Evolutionary conservation across 1,284 basidiomycete species (phyloP).

Genomic region (Coniferiporia sulphurascens): DNA sequence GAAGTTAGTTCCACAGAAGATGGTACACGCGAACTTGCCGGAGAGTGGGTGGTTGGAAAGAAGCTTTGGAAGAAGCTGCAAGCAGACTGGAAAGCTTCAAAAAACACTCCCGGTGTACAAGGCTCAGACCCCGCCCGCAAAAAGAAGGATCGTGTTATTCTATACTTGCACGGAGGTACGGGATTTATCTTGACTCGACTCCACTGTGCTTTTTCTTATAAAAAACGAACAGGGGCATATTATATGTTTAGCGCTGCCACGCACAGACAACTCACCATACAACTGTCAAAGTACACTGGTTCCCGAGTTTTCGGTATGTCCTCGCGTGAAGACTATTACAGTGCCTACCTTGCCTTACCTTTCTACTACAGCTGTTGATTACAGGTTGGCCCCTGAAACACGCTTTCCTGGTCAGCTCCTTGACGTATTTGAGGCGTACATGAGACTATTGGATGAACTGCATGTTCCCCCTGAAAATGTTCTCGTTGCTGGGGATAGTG

Average conservation of each 20-base stretch:
- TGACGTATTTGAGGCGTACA: constrained; percentile 84
- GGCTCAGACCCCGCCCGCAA: constrained; percentile 10
- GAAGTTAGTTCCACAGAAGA: constrained; percentile 71
- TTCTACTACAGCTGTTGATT: constrained; percentile 73
- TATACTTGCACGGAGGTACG: constrained; percentile 91
- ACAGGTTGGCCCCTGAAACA: constrained; percentile 93
- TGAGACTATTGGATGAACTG: constrained; percentile 85
- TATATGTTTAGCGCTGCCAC: constrained; percentile 94
- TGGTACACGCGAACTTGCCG: constrained; percentile 77
- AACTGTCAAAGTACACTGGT: constrained; percentile 85
- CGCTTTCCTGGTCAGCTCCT: constrained; percentile 92
- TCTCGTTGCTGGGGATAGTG: constrained; percentile 86
- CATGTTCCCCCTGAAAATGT: constrained; percentile 90
- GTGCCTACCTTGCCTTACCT: neutral
- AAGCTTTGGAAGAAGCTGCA: constrained; percentile 88
- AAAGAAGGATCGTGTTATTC: constrained; percentile 75
- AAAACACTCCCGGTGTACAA: constrained; percentile 17
- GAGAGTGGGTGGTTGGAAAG: constrained; percentile 96
- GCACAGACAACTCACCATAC: constrained; percentile 89
- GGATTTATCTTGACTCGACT: constrained; percentile 11
- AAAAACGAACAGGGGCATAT: constrained; percentile 66
- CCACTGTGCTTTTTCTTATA: neutral
- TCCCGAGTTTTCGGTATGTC: constrained; percentile 88
- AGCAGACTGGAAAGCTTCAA: constrained; percentile 63
- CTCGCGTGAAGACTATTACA: neutral